Conservation (phyloP, 2,329 filamentous ascomycete genomes). For the Rhynchosporium agropyri region DNA sequence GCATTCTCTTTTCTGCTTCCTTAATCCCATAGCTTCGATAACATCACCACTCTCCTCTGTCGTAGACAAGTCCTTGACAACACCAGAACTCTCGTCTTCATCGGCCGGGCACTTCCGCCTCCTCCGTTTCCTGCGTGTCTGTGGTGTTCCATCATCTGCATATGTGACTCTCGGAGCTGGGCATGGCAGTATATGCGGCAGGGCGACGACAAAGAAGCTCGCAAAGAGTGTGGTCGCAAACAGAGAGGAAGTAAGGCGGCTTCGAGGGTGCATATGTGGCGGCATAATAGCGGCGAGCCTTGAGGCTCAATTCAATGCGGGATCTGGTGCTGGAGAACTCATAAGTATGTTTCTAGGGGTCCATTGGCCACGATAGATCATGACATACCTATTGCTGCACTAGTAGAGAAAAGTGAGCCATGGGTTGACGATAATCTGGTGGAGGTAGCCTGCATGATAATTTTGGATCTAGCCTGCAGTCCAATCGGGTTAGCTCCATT, state of each 20-base stretch:
- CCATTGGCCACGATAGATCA: conserved; percentile 8
- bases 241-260: conserved; percentile 87
- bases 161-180: conserved; percentile 77
- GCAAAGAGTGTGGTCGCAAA: conserved; percentile 91
- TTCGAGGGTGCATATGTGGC: conserved; percentile 86
- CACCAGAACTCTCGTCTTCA: conserved; percentile 21
- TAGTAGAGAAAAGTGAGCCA: conserved; percentile 17
- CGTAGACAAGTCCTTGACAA: conserved; percentile 3
- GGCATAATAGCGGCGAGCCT: conserved; percentile 59
- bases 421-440: conserved; percentile 2
- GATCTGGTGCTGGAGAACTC: conserved; percentile 27
- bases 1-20: conserved; percentile 69
- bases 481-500: conserved; percentile 21
- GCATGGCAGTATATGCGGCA: conserved; percentile 90
- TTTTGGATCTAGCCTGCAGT: conserved; percentile 21
- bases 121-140: conserved; percentile 43
- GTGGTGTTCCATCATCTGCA: conserved; percentile 58
- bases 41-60: conserved; percentile 26
- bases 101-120: conserved; percentile 47
- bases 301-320: conserved; percentile 25
- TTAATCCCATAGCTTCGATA: conserved; percentile 46
- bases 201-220: conserved; percentile 87
- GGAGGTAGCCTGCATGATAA: conserved; percentile 19
- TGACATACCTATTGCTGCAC: conserved; percentile 28
- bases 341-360: conserved; percentile 16